Percentiles rank a stretch among this genome's conserved stretches.
Conservation (phyloP, 1,284 basidiomycete species). For the Ceratobasidium sp. region DNA sequence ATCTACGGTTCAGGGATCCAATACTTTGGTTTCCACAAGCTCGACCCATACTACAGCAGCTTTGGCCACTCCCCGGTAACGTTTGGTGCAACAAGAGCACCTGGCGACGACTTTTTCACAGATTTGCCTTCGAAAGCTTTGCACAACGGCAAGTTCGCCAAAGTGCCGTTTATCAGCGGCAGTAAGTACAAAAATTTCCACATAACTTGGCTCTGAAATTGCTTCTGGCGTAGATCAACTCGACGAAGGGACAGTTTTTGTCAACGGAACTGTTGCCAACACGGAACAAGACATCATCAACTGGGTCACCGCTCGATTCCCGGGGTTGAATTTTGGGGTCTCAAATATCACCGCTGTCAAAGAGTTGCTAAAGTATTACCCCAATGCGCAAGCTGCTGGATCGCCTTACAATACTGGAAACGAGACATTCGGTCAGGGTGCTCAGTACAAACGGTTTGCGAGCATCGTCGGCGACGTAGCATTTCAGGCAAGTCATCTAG, state of each 20-base stretch:
- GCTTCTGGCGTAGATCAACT: conserved; percentile 13
- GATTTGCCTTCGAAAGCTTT: conserved; percentile 54
- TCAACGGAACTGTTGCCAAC: conserved; percentile 38
- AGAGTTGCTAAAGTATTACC: conserved; percentile 38
- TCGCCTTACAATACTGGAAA: conserved; percentile 43
- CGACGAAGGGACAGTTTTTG: conserved; percentile 51
- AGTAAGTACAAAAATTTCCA: conserved; percentile 35
- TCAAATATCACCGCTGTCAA: conserved; percentile 22
- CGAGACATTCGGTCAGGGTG: conserved; percentile 15
- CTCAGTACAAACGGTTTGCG: conserved; percentile 34
- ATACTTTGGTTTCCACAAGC: neutral
- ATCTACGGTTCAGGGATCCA: conserved; percentile 22
- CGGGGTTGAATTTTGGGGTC: conserved; percentile 16
- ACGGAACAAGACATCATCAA: conserved; percentile 25
- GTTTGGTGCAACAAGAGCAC: conserved; percentile 47
- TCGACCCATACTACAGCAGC: conserved; percentile 22
- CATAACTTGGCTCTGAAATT: neutral
- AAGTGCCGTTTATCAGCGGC: conserved; percentile 58
- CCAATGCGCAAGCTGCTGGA: conserved; percentile 34
- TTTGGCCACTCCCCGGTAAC: conserved; percentile 5
- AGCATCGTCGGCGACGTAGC: conserved; percentile 34
- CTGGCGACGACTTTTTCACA: conserved; percentile 56
- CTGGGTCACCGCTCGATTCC: conserved; percentile 5
- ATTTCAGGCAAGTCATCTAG: conserved; percentile 25
- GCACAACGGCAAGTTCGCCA: conserved; percentile 53